Evolutionary conservation across 352 stramenopile genomes (phyloP), one percentile per base, ranked within the genome.

Genomic region (Pythium apleroticum): DNA sequence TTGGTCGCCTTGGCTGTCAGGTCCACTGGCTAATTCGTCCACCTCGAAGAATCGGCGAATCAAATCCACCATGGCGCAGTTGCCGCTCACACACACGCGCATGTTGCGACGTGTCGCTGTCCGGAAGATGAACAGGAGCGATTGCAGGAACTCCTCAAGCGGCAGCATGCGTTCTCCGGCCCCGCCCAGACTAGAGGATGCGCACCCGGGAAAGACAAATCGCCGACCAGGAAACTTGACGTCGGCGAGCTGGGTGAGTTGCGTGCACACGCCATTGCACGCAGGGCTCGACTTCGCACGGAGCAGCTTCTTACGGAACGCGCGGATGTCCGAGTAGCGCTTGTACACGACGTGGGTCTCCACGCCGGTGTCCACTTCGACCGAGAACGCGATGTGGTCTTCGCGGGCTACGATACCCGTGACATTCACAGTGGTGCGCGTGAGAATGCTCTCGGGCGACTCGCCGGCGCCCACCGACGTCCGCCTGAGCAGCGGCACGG

Each of bases 291-390:
- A 24, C 6, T 55, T 59, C 5, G 53, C 31, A 17, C 75, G 46
- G 5, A 91, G 60, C 39, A 93, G 60, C 57, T 80, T 57, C 33
- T 69, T 63, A 17, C 82, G 80, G 17, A 93, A 77, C 17, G 75
- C 73, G 52, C 82, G 80, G 68, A 91, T 88, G 54, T 93, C 77
- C 39, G 81, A 91, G 72, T 72, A 93, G 53, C 85, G 78, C 72
- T 86, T 89, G 54, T 81, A 65, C 19, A 92, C 30, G 27, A 86
- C 69, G 46, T 82, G 90, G 27, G 78, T 68, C 50, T 84, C 77
- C 17, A 57, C 57, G 27, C 73, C 73, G 20, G 81, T 86, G 55
- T 85, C 69, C 20, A 93, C 78, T 14, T 89, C 71, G 52, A 91
- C 27, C 43, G 69, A 61, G 69, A 81, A 93, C 17, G 73, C 72